These are phyloP conservation scores for Hortiboletus rubellus DNA, from an alignment of 1,284 basidiomycete species.

Conservation along the genomic window DNA sequence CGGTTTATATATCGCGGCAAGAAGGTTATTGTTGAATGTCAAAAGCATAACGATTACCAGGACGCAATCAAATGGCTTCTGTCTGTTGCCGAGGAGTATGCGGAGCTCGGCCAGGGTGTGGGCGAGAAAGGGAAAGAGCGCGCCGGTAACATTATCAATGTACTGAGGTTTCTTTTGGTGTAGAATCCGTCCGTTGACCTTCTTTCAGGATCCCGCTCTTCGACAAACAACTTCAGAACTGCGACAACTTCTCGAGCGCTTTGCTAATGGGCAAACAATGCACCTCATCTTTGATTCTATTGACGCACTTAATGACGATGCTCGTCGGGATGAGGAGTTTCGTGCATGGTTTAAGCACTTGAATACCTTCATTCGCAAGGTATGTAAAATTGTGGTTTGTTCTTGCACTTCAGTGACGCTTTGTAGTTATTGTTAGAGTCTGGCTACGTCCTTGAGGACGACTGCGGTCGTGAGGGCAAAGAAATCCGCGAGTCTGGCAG, in stretches of 20 bases:
- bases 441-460: conserved; percentile 85
- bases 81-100: conserved; percentile 73
- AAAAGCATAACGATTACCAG: conserved; percentile 91
- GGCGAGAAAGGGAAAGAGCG: conserved; percentile 44
- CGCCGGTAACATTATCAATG: conserved; percentile 29
- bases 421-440: conserved; percentile 75
- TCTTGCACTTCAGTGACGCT: not conserved
- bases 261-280: conserved; percentile 77
- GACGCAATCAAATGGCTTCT: conserved; percentile 79
- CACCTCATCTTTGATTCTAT: conserved; percentile 72
- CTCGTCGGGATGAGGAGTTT: conserved; percentile 75
- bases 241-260: conserved; percentile 84
- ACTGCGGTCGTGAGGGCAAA: conserved; percentile 63
- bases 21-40: conserved; percentile 82
- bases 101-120: conserved; percentile 58
- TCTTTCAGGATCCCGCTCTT: conserved; percentile 52
- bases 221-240: conserved; percentile 65
- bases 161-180: conserved; percentile 2
- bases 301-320: conserved; percentile 74
- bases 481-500: conserved; percentile 71
- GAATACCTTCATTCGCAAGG: conserved; percentile 67
- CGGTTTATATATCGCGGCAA: conserved; percentile 60
- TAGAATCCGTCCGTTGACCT: conserved; percentile 1
- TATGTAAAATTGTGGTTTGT: conserved; percentile 28
- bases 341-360: conserved; percentile 74